phyloP scores from a whole-genome alignment of 2,329 filamentous ascomycete genomes.

The Monosporascus sp. region DNA sequence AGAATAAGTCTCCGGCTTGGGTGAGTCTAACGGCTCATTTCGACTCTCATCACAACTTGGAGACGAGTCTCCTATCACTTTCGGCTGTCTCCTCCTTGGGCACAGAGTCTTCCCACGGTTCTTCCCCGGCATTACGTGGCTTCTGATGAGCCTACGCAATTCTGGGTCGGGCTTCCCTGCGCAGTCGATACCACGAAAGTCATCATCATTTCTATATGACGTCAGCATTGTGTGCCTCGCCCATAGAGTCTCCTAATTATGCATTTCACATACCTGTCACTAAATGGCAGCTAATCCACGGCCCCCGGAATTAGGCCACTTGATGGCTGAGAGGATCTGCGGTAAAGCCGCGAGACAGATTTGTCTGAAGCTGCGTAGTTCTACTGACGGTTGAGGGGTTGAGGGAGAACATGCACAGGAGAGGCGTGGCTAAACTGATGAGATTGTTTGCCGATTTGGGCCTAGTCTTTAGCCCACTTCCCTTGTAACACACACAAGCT shows the following conservation, averaged over 20 bases:
- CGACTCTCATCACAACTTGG: conserved; percentile 2
- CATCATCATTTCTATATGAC: conserved; percentile 6
- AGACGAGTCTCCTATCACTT: conserved; percentile 1
- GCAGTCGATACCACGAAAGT: conserved; percentile 27
- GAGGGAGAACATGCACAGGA: no score
- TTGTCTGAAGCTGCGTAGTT: no score
- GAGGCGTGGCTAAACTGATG: background rate
- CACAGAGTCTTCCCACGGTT: conserved; percentile 27
- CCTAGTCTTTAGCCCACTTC: background rate
- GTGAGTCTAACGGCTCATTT: background rate
- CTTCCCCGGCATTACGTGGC: conserved; percentile 39
- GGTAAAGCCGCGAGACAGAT: background rate
- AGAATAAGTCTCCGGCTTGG: background rate
- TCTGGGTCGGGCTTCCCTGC: conserved; percentile 23
- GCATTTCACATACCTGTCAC: background rate
- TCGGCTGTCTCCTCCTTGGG: background rate
- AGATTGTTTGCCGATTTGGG: conserved; percentile 13
- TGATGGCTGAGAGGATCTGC: no score
- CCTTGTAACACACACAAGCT: background rate
- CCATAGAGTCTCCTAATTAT: background rate
- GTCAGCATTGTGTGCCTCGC: background rate
- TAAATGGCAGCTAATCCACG: background rate
- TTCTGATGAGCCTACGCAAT: conserved; percentile 32
- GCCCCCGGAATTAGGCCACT: background rate
- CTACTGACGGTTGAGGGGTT: no score